Base-by-base conservation (phyloP, 2,329 filamentous ascomycete genomes). In the Akanthomyces lecanii region DNA sequence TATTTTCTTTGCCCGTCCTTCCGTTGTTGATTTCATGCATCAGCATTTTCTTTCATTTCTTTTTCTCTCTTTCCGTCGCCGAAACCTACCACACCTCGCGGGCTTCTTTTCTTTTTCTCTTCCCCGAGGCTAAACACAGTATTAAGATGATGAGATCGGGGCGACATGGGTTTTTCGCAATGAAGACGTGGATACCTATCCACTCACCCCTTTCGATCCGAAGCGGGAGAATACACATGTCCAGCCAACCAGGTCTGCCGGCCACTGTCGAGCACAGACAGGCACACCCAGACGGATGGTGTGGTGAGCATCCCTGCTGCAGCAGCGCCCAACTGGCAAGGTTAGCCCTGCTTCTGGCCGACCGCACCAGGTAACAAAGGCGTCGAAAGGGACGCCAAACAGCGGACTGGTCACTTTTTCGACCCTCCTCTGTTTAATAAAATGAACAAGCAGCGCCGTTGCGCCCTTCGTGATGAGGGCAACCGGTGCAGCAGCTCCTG, bases 11-110 rank as follows among this genome's bases (percentile, higher is more conserved):
- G 42, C 12, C 28, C 38, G 11, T 4, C 36, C 25, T 8, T 25
- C 23, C 14, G 40, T 33, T 50, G 44, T 38, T 58, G 55, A 60
- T 60, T 60, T 60, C 57, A 52, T 60, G 47, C 57, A 60, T 60
- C 12, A 44, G n/a, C 3, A 18, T 30, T 48, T 18, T 48, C 45
- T 42, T 11, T 56, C 18, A 12, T 14, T 42, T 42, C 8, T 28
- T 30, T 10, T 38, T 23, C 40, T 47, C 18, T 30, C 38, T 30
- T 56, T 21, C 40, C 42, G 44, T 44, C 38, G 21, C 21, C n/a
- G 7, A 12, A 5, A 4, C 21, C 21, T 21, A 21, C 21, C 21
- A 21, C 21, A 21, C 21, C 21, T 21, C 21, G 33, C 33, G 33
- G 33, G 33, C 21, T 18, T 10, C 52, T 18, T 42, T 28, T 12